These are phyloP conservation scores for Durusdinium trenchii DNA, from an alignment of 73 alveolate genomes.

Conservation along the genomic window DNA sequence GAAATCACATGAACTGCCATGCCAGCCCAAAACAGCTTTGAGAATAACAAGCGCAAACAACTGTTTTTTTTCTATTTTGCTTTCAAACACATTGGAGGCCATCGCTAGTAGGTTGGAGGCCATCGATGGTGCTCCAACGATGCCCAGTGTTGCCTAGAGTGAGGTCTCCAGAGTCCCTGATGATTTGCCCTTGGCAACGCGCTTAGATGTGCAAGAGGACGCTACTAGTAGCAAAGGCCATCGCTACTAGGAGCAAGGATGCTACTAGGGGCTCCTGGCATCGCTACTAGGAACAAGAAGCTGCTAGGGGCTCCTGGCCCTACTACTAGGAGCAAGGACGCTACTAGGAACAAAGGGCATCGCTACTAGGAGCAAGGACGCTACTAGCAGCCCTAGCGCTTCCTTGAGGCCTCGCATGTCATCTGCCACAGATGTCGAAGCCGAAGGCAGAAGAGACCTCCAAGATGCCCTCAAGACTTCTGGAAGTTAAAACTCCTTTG, in stretches of 20 bases:
- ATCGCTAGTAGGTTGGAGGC: no score
- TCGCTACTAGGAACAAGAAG: no score
- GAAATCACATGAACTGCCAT: neutral
- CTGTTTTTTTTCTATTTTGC: neutral
- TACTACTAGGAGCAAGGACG: no score
- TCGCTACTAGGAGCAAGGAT: no score
- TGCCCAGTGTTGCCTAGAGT: neutral
- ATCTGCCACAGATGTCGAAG: conserved; percentile 29
- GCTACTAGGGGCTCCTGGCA: no score
- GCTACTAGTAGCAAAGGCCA: no score
- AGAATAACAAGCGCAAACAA: neutral
- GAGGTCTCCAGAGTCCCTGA: conserved; percentile 87
- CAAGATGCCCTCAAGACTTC: neutral
- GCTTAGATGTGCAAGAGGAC: neutral
- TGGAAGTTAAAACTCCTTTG: neutral
- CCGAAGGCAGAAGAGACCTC: conserved; percentile 22
- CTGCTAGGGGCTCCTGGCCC: no score
- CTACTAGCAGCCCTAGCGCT: no score
- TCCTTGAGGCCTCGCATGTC: conserved; percentile 12
- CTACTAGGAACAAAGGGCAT: no score
- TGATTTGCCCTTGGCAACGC: conserved; percentile 65
- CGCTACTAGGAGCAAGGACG: no score
- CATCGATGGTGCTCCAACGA: no score
- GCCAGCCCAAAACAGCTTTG: neutral
- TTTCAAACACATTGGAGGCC: no score